These are phyloP conservation scores for Scheffersomyces lignicola DNA, from an alignment of 1,139 yeast species.

Conservation along the genomic window DNA sequence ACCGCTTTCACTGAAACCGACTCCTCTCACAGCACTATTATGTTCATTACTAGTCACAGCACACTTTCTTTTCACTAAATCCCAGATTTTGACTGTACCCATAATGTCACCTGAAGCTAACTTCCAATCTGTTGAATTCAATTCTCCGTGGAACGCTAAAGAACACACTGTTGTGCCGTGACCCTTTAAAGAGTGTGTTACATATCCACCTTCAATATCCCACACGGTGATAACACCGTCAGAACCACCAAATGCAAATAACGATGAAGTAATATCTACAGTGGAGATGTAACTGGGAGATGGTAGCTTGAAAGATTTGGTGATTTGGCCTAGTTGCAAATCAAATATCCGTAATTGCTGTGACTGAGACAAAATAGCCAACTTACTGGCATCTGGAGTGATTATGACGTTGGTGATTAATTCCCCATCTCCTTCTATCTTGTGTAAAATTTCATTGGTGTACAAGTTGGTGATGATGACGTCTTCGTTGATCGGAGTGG, in stretches of 20 bases:
- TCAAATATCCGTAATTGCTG: slow-evolving; percentile 74
- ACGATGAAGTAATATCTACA: slow-evolving; percentile 76
- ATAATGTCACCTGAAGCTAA: slow-evolving; percentile 86
- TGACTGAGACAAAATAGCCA: slow-evolving; percentile 81
- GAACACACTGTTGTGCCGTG: slow-evolving; percentile 93
- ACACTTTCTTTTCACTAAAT: slow-evolving; percentile 76
- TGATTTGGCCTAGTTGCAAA: slow-evolving; percentile 44
- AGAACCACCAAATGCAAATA: slow-evolving; percentile 92
- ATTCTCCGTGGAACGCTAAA: slow-evolving; percentile 69
- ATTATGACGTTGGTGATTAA: slow-evolving; percentile 70
- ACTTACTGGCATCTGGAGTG: slow-evolving; percentile 70
- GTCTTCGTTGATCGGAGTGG: slow-evolving; percentile 79
- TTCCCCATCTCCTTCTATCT: slow-evolving; percentile 85
- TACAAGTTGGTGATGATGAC: slow-evolving; percentile 65
- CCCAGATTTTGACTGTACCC: slow-evolving; percentile 89
- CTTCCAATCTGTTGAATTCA: slow-evolving; percentile 71
- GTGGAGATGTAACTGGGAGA: slow-evolving; percentile 83
- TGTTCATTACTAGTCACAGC: slow-evolving; percentile 69
- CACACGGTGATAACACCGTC: slow-evolving; percentile 92
- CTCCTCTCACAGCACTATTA: slow-evolving; percentile 81
- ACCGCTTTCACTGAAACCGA: slow-evolving; percentile 61
- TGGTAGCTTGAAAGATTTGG: slow-evolving; percentile 57
- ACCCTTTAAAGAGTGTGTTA: slow-evolving; percentile 89
- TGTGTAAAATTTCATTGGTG: slow-evolving; percentile 58
- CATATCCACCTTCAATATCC: slow-evolving; percentile 85